Evolutionary conservation across 2,329 filamentous ascomycete genomes (phyloP).

Genomic region (Pseudocercospora fijiensis): DNA sequence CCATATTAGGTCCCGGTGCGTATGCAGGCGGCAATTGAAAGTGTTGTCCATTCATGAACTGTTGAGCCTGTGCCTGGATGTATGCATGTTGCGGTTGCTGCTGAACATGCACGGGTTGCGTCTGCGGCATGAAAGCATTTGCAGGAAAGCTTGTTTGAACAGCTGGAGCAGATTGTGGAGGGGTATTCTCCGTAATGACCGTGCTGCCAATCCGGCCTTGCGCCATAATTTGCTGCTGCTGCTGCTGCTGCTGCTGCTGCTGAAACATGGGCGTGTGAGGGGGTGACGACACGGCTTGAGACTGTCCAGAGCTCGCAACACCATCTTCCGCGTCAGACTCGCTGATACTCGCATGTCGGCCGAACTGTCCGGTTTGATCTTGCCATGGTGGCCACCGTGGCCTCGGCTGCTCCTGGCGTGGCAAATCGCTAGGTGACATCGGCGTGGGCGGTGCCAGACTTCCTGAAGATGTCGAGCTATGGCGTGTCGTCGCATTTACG

Average conservation of each 20-base stretch:
- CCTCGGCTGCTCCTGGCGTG: conserved; percentile 28
- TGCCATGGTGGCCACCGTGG: conserved; percentile 45
- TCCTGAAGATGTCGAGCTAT: conserved; percentile 36
- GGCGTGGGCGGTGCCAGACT: conserved; percentile 51
- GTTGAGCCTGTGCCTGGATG: conserved; percentile 15
- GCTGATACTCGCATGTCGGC: conserved; percentile 44
- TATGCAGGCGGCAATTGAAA: conserved; percentile 22
- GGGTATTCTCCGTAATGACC: conserved; percentile 47
- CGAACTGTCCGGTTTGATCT: conserved; percentile 31
- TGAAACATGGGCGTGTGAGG: conserved; percentile 46
- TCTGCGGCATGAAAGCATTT: conserved; percentile 37
- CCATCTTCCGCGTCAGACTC: conserved; percentile 39
- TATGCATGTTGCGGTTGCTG: conserved; percentile 23
- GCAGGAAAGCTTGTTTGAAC: conserved; percentile 49
- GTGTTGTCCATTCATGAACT: conserved; percentile 34
- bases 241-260: conserved; percentile 24
- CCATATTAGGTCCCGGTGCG: not conserved
- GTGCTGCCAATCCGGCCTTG: conserved; percentile 34
- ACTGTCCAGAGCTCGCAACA: conserved; percentile 24
- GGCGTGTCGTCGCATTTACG: conserved; percentile 38
- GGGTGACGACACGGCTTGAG: conserved; percentile 45
- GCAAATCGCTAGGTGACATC: conserved; percentile 46
- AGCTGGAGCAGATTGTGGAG: conserved; percentile 52
- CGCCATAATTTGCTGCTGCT: conserved; percentile 20
- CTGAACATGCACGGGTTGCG: conserved; percentile 18